Conservation (phyloP, 805 yeast genomes). For the Kregervanrija pseudodelftensis region DNA sequence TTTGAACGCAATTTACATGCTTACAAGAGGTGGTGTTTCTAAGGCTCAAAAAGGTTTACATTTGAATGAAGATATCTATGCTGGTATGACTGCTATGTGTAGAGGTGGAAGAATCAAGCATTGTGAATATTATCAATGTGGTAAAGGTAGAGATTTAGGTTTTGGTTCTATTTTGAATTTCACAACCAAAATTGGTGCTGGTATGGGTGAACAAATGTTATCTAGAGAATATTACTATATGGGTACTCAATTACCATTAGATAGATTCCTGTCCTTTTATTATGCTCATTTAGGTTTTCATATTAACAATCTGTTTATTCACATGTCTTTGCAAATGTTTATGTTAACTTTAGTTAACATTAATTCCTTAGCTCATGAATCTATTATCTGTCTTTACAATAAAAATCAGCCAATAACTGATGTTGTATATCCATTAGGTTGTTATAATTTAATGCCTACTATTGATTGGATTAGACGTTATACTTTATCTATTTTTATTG, state of each 20-base stretch:
- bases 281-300: slow-evolving; percentile 88
- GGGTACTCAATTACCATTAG: slow-evolving; percentile 75
- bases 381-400: slow-evolving; percentile 62
- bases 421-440: slow-evolving; percentile 57
- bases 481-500: slow-evolving; percentile 73
- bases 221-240: slow-evolving; percentile 78
- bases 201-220: slow-evolving; percentile 88
- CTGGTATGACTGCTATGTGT: slow-evolving; percentile 76
- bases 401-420: slow-evolving; percentile 62
- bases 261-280: slow-evolving; percentile 74
- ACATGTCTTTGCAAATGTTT: slow-evolving; percentile 65
- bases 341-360: slow-evolving; percentile 64
- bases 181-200: slow-evolving; percentile 86
- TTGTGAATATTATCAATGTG: slow-evolving; percentile 84
- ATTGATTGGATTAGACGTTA: slow-evolving; percentile 79
- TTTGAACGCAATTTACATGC: slow-evolving; percentile 67
- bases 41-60: slow-evolving; percentile 84
- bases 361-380: slow-evolving; percentile 66
- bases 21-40: slow-evolving; percentile 83
- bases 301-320: slow-evolving; percentile 71
- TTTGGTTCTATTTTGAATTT: slow-evolving; percentile 80
- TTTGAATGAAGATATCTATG: slow-evolving; percentile 81
- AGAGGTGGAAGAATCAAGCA: slow-evolving; percentile 88
- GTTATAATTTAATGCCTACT: slow-evolving; percentile 68
- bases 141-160: slow-evolving; percentile 86